These are phyloP conservation scores for Claviceps sorghi DNA, from an alignment of 2,329 filamentous ascomycete genomes.

Conservation along the genomic window DNA sequence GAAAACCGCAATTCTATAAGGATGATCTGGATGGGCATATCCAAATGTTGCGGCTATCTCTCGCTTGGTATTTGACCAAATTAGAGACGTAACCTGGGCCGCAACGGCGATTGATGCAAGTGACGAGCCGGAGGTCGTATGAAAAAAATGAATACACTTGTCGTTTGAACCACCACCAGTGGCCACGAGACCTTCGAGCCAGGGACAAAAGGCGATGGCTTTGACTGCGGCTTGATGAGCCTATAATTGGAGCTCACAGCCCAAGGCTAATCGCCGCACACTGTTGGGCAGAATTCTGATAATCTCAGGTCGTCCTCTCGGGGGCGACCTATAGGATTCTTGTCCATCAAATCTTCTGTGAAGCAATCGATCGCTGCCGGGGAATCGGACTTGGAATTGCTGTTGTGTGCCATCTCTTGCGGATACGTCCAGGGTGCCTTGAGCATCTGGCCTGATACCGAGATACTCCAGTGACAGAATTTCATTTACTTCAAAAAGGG, in stretches of 20 bases:
- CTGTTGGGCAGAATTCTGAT: slow-evolving; percentile 13
- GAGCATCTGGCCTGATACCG: background rate
- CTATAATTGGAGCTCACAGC: slow-evolving; percentile 57
- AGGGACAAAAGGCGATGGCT: slow-evolving; percentile 92
- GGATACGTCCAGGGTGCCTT: background rate
- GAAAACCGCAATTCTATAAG: slow-evolving; percentile 80
- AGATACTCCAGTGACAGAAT: slow-evolving; percentile 25
- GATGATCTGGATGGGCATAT: slow-evolving; percentile 80
- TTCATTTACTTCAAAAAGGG: slow-evolving; percentile 57
- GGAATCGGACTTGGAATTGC: background rate
- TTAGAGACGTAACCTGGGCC: slow-evolving; percentile 82
- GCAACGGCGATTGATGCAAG: slow-evolving; percentile 85
- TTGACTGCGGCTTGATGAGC: slow-evolving; percentile 80
- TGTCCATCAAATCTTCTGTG: background rate
- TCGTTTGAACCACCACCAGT: slow-evolving; percentile 91
- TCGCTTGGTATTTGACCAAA: slow-evolving; percentile 73
- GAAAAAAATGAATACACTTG: slow-evolving; percentile 91
- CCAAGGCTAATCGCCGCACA: slow-evolving; percentile 34
- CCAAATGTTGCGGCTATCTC: slow-evolving; percentile 93
- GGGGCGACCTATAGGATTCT: background rate
- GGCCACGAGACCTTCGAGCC: slow-evolving; percentile 74
- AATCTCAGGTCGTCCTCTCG: background rate
- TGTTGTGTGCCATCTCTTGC: slow-evolving; percentile 9
- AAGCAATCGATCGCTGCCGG: background rate
- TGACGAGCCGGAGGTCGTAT: slow-evolving; percentile 66